These are phyloP conservation scores for Lichtheimia corymbifera DNA, from an alignment of 371 early-diverging fungal species.

Conservation along the genomic window DNA sequence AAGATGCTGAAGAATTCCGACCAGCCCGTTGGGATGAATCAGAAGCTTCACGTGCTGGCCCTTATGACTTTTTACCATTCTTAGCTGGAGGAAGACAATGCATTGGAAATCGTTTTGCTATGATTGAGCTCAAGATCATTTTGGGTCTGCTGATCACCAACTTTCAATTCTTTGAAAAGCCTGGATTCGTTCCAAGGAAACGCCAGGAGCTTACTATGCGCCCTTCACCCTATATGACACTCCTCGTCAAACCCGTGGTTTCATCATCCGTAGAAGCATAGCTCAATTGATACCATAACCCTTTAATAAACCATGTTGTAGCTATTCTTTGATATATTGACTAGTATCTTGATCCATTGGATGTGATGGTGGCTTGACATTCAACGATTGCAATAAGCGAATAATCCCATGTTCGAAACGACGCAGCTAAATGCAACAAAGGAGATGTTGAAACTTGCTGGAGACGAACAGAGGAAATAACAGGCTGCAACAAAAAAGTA, in stretches of 20 bases:
- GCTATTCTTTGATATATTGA: not conserved
- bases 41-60: slow-evolving; percentile 24
- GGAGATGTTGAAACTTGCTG: not conserved
- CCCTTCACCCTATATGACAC: slow-evolving; percentile 38
- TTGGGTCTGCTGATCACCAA: slow-evolving; percentile 34
- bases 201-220: slow-evolving; percentile 37
- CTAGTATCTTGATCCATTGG: not conserved
- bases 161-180: slow-evolving; percentile 40
- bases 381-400: slow-evolving; percentile 23
- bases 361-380: slow-evolving; percentile 36
- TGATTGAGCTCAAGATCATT: slow-evolving; percentile 43
- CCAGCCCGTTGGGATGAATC: slow-evolving; percentile 62
- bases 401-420: slow-evolving; percentile 52
- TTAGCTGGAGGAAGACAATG: slow-evolving; percentile 54
- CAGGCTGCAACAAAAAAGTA: no score
- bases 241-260: slow-evolving; percentile 17
- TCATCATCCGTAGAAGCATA: not conserved
- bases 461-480: no score
- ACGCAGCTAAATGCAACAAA: slow-evolving; percentile 40
- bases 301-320: not conserved
- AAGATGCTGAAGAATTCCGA: slow-evolving; percentile 61
- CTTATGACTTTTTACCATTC: slow-evolving; percentile 63
- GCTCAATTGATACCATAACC: not conserved
- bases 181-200: slow-evolving; percentile 30
- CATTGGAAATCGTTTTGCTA: slow-evolving; percentile 44